Evolutionary conservation across 73 alveolate species (phyloP), one percentile per base, ranked within the genome.

Genomic region (Uronychia binucleata): DNA sequence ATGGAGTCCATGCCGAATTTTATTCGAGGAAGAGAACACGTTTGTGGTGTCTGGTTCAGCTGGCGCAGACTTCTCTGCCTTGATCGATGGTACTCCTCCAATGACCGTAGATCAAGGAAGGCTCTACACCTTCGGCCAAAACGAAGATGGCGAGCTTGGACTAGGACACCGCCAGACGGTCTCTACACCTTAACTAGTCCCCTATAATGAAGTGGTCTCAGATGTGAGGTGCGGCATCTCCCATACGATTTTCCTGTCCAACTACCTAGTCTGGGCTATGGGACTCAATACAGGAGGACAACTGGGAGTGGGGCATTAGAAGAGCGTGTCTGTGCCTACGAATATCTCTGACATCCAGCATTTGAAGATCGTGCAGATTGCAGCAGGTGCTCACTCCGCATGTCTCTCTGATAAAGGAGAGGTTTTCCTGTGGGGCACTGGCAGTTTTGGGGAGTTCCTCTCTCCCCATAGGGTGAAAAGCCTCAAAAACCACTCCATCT

Each of bases 271-370:
- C 28, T 90, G 59, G 30, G 85, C 96, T 57, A 83, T 88, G 86
- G 98, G 98, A n/a, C 86, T 92, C 13, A 94, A 94, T 60, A 46
- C 84, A 0, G 78, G 59, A 33, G 96, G 96, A 13, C 89, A 94
- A 81, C 86, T 94, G 31, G 98, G 98, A 19, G 74, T 90, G 0
- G 96, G 97, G 0, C 80, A 93, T 27, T 75, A 84, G 26, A 67
- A 86, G 33, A 77, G 92, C 30, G 34, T 88, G 0, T 31, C 58
- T 25, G 58, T 83, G 0, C 90, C 90, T 1, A 57, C 86, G 34
- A 26, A 59, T 30, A 80, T 94, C 31, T 27, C 35, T 26, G 93
- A 92, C 57, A 58, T 94, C 27, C 87, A 89, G 26, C 90, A 82
- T 75, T 79, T 89, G 31, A 78, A 85, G 26, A 85, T 92, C 77